phyloP scores from a whole-genome alignment of 2,329 filamentous ascomycete genomes.

The Colletotrichum simmondsii region DNA sequence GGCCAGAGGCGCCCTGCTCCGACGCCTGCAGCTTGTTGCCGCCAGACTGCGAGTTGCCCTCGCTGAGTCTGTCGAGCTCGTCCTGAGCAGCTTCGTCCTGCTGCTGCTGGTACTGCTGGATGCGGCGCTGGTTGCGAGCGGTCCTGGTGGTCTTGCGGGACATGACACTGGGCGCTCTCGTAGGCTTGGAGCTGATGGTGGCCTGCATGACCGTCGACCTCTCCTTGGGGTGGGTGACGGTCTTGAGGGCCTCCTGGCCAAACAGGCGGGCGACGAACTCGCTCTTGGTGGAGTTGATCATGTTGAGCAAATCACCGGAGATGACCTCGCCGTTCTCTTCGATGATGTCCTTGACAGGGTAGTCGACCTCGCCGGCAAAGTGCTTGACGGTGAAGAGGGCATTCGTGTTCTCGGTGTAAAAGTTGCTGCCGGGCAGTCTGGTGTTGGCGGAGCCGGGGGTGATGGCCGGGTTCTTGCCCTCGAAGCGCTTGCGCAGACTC shows the following conservation, averaged over 20 bases:
- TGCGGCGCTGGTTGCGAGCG: conserved; percentile 39
- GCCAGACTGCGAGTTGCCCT: conserved; percentile 56
- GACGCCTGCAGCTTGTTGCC: conserved; percentile 53
- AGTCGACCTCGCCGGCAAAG: conserved; percentile 96
- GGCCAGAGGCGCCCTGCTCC: conserved; percentile 83
- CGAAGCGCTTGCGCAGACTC: conserved; percentile 90
- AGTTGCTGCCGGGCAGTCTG: conserved; percentile 88
- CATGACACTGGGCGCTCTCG: conserved; percentile 92
- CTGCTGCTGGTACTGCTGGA: conserved; percentile 49
- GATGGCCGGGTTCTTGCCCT: conserved; percentile 93
- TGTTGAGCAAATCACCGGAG: conserved; percentile 93
- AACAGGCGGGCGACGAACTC: conserved; percentile 91
- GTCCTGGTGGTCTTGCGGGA: conserved; percentile 73
- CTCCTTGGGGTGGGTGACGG: conserved; percentile 92
- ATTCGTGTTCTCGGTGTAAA: conserved; percentile 82
- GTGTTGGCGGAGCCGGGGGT: conserved; percentile 79
- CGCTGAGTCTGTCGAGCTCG: conserved; percentile 61
- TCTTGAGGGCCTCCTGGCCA: conserved; percentile 94
- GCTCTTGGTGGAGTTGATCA: conserved; percentile 89
- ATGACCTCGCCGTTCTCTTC: conserved; percentile 98
- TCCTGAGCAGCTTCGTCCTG: conserved; percentile 52
- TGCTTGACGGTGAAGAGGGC: conserved; percentile 92
- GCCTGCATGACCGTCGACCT: conserved; percentile 93
- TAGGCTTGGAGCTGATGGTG: conserved; percentile 93
- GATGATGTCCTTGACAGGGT: conserved; percentile 84